Evolutionary conservation across 2,329 filamentous ascomycete genomes (phyloP), one percentile per base, ranked within the genome.

Genomic region (Verticillium albo-atrum): DNA sequence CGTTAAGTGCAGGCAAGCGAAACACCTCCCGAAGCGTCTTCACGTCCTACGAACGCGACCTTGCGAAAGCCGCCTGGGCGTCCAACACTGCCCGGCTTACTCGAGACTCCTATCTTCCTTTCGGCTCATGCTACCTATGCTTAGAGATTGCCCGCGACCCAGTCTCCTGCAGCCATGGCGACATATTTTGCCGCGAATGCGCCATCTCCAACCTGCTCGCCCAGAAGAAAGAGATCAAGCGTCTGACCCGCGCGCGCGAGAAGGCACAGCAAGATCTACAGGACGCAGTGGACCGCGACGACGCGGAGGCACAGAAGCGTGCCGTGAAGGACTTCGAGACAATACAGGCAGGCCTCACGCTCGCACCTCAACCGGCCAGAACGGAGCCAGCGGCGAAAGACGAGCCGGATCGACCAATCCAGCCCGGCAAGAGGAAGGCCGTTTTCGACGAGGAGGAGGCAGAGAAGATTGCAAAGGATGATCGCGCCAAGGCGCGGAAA

Each of bases 131-230:
- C 77, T 86, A 89, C 58, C 82, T 99, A 28, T 99, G 94, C 70
- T 87, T 98, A 17, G 85, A 92, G 61, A 84, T 89, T 7, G 90
- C 93, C 23, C 85, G 89, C 30, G 86, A 92, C 54, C 93, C 95
- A 1, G 92, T 97, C 35, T 87, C 91, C 25, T 98, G 94, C 74
- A 79, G 84, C 3, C 84, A 88, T 64, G 94, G 94, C 62, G 93
- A 98, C 73, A 81, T 99, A 15, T 98, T 98, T 78, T 99, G 94
- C 74, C 88, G 92, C 66, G 95, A 98, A 77, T 99, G 94, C 77
- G 93, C 92, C 9, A 85, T 98, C 57, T 88, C 81, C 66, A 97
- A 98, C 68, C 87, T 99, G n/a, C 81, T 98, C 1, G 84, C 92
- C 1, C 94, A 99, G 74, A 89, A 91, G 66, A 90, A 93, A 76